phyloP scores from a whole-genome alignment of 768 basidiomycete species.

The Infundibulicybe gibba region DNA sequence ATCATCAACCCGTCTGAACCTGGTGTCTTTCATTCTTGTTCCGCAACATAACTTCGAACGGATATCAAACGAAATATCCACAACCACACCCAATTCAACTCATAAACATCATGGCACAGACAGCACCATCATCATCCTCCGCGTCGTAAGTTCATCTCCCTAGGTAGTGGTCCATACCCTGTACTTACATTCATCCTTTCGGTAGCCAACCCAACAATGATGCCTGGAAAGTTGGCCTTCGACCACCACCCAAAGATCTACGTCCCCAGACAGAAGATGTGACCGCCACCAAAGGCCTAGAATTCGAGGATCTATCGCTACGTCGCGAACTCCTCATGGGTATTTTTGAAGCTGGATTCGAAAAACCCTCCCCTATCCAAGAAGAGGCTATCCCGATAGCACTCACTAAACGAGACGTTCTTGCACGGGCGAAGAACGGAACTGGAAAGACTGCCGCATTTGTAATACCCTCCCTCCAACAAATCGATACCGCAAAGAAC shows the following conservation, averaged over 20 bases:
- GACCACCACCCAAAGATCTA: slow-evolving; percentile 84
- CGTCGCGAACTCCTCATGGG: slow-evolving; percentile 98
- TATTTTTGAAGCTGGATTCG: slow-evolving; percentile 98
- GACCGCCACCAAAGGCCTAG: slow-evolving; percentile 85
- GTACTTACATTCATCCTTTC: slow-evolving; percentile 1
- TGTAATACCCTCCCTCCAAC: slow-evolving; percentile 95
- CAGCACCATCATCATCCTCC: slow-evolving; percentile 27
- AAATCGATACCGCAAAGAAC: slow-evolving; percentile 75
- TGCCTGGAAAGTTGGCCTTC: slow-evolving; percentile 76
- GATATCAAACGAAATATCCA: not conserved
- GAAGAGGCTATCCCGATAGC: slow-evolving; percentile 98
- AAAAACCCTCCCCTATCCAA: slow-evolving; percentile 96
- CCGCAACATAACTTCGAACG: too few species aligned
- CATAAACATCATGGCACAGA: slow-evolving; percentile 13
- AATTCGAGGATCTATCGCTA: slow-evolving; percentile 94
- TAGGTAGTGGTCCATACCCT: not conserved
- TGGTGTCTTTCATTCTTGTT: too few species aligned
- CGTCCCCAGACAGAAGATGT: slow-evolving; percentile 99
- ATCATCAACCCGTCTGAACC: too few species aligned
- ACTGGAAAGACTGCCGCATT: slow-evolving; percentile 99
- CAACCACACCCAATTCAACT: slow-evolving; percentile 1
- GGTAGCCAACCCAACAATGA: slow-evolving; percentile 31
- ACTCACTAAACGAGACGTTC: slow-evolving; percentile 88
- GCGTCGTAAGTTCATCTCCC: slow-evolving; percentile 11
- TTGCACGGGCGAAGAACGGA: slow-evolving; percentile 94